Evolutionary conservation across 116 monocot species (phyloP).

Genomic region (Cymodocea nodosa): DNA sequence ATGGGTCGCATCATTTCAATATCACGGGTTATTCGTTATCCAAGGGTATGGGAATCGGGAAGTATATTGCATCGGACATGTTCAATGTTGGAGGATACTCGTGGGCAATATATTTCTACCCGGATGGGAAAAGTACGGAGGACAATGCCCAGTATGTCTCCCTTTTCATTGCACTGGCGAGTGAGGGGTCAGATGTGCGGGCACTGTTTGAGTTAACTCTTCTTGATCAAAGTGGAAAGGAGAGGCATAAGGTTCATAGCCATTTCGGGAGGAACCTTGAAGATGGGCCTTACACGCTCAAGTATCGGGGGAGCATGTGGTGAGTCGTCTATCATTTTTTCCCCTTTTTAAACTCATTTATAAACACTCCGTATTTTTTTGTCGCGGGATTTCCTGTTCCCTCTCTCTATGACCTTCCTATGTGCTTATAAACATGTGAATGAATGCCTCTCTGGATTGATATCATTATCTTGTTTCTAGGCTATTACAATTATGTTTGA

Average conservation of each 20-base stretch:
- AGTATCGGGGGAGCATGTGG: conserved; percentile 28
- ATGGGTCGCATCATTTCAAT: conserved; percentile 41
- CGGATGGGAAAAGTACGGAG: conserved; percentile 22
- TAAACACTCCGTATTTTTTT: neutral
- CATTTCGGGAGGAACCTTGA: conserved; percentile 23
- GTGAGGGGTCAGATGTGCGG: conserved; percentile 22
- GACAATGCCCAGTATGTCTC: conserved; percentile 23
- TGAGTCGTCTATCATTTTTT: conserved; percentile 4
- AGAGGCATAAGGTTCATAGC: conserved; percentile 23
- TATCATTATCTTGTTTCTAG: too few relatives aligned
- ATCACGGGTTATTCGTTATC: conserved; percentile 33
- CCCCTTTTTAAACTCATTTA: neutral
- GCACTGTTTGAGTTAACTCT: conserved; percentile 22
- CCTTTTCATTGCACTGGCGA: conserved; percentile 21
- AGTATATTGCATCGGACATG: conserved; percentile 18
- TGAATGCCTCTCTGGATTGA: too few relatives aligned
- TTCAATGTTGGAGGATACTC: conserved; percentile 25
- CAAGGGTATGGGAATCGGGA: conserved; percentile 32
- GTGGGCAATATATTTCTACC: conserved; percentile 23
- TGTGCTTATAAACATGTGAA: too few relatives aligned
- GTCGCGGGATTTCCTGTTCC: neutral
- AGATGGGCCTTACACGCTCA: conserved; percentile 24
- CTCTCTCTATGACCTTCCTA: too few relatives aligned
- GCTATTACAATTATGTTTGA: neutral
- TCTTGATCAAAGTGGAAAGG: conserved; percentile 24